Base-by-base conservation (phyloP, 2,329 filamentous ascomycete genomes). In the Diaporthe citri region DNA sequence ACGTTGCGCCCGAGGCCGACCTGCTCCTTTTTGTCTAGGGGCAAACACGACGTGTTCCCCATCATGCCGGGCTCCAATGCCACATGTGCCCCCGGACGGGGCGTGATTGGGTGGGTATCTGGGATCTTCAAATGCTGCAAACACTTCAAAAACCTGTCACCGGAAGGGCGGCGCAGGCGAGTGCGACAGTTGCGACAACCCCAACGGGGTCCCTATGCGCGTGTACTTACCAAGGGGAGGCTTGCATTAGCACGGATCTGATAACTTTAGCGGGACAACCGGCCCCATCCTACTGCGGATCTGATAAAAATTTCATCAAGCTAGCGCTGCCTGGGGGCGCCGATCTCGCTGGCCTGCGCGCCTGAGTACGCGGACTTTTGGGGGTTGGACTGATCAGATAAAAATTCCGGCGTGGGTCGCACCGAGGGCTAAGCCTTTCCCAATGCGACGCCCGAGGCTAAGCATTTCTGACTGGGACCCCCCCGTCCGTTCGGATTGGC, bases 251-350 rank as follows among this genome's bases (percentile, higher is more conserved):
- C 39, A 48, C 80, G 80, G 81, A 82, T 82, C 81, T 78, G 81
- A 82, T 82, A 82, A 82, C 80, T 80, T 79, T 80, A 80, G 67
- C 78, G 57, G 76, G 76, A 79, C 77, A 71, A 75, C 74, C 72
- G 59, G 17, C 39, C 57, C 25, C 64, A 57, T 62, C 62, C 22
- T 22, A 31, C 64, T 69, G 67, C 55, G 41, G 67, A 75, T 76
- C 75, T 73, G 73, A 75, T 75, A 76, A 76, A 76, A 74, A 52
- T 48, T 72, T 59, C 34, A 25, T 39, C 73, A 46, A 22, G 4
- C 22, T 55, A 55, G 71, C 46, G 51, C 41, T 62, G 31, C 41
- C 36, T 66, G 55, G 15, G 62, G 39, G 22, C 60, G 74, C 74
- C 74, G 74, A 76, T 76, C 72, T 76, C 74, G 74, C 74, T 70